Base-by-base conservation (phyloP, 1,139 yeast genomes). In the Suhomyces anneliseae region DNA sequence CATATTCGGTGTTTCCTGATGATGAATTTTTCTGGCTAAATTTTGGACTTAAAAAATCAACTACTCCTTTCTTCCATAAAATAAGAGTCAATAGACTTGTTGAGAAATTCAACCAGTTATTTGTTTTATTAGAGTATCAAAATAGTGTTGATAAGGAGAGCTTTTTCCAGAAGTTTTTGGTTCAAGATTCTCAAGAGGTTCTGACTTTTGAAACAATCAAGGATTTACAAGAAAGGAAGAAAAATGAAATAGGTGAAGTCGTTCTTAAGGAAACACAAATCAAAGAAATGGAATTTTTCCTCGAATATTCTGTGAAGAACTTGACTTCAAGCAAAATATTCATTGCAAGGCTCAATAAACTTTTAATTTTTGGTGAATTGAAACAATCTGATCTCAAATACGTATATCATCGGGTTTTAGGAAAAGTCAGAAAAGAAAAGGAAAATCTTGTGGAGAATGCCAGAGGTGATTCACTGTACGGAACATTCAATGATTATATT, bases 281-380 rank as follows among this genome's bases (percentile, higher is more conserved):
- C 4, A 59, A 70, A 14, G 87, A 83, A 40, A 81, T 83, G 40
- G 81, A 77, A 42, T 72, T 72, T 33, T 87, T 87, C 56, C 58
- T 85, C 27, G 72, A 73, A 38, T 85, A 74, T 54, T 79, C 87
- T 1, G 52, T 68, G 26, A 65, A 68, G 10, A 89, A 85, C 54
- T 60, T 85, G 33, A 60, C 57, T 2, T 59, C 57, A 2, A 71
- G 76, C 46, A 62, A 64, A 12, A 53, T 47, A 1, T 46, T 59
- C 1, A 59, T 79, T 12, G 62, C 65, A 15, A 69, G 66, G 42
- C 54, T 83, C 40, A 72, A 74, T 50, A 80, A 79, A 53, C 60
- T 78, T 31, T 54, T 69, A 1, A 62, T 73, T 2, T 74, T 82
- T 40, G 60, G 66, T n/a, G 72, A 72, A 12, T 52, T 74, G 14